Conservation (phyloP, 1,139 yeast species). For the Sugiyamaella paludigena region DNA sequence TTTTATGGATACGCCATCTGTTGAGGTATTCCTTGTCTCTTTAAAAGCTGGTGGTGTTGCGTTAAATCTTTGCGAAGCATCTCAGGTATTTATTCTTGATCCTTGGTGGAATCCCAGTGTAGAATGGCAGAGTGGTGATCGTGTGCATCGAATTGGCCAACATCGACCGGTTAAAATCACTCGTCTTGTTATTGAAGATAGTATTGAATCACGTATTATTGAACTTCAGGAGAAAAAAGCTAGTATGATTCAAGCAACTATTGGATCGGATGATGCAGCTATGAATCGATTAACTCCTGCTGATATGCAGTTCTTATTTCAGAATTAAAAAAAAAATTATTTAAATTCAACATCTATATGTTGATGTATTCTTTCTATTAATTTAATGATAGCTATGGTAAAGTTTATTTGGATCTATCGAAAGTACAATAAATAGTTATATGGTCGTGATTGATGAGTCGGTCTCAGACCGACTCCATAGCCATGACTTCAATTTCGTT, state of each 20-base stretch:
- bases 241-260: slow-evolving; percentile 94
- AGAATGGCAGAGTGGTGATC: slow-evolving; percentile 97
- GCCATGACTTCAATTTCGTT: too few species aligned
- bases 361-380: neutral
- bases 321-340: slow-evolving; percentile 45
- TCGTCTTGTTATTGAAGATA: slow-evolving; percentile 89
- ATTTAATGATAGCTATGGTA: too few species aligned
- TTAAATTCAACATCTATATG: neutral
- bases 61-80: slow-evolving; percentile 90
- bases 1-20: slow-evolving; percentile 87
- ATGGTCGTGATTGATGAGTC: too few species aligned
- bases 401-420: too few species aligned
- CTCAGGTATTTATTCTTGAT: slow-evolving; percentile 89
- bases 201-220: slow-evolving; percentile 92
- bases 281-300: slow-evolving; percentile 84
- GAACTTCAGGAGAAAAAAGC: slow-evolving; percentile 97
- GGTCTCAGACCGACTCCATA: too few species aligned
- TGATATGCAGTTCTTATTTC: slow-evolving; percentile 90
- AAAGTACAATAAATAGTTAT: too few species aligned
- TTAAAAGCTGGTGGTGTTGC: slow-evolving; percentile 99
- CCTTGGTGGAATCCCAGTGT: slow-evolving; percentile 99
- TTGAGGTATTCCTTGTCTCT: slow-evolving; percentile 90
- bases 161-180: slow-evolving; percentile 92
- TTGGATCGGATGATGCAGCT: slow-evolving; percentile 88
- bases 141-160: slow-evolving; percentile 97